Conservation (phyloP, 768 basidiomycete genomes). For the Auriscalpium orientale region DNA sequence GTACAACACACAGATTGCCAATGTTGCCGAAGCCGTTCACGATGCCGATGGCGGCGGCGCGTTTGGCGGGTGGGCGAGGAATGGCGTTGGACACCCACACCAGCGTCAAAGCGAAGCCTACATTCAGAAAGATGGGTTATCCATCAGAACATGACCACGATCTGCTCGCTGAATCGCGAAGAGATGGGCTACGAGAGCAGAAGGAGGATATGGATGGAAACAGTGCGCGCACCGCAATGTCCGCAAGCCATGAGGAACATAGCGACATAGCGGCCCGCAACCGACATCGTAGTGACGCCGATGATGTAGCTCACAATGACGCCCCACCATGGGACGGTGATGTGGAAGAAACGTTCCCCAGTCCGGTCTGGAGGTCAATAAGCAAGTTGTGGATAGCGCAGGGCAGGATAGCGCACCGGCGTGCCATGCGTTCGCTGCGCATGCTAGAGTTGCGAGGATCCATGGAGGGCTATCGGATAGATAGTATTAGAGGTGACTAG, state of each 20-base stretch:
- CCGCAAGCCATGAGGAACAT: conserved; percentile 60
- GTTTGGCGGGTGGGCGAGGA: conserved; percentile 52
- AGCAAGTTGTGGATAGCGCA: background rate
- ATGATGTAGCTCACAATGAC: conserved; percentile 57
- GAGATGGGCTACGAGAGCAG: too few relatives aligned
- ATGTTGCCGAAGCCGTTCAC: conserved; percentile 56
- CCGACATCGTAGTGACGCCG: conserved; percentile 42
- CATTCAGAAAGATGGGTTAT: too few relatives aligned
- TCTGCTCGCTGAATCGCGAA: too few relatives aligned
- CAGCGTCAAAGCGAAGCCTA: conserved; percentile 36
- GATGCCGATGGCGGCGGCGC: conserved; percentile 50
- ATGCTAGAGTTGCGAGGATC: conserved; percentile 45
- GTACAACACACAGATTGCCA: conserved; percentile 47
- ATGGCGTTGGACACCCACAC: conserved; percentile 60
- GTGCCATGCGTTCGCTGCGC: conserved; percentile 47
- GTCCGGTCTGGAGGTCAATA: conserved; percentile 36
- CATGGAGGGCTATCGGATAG: conserved; percentile 50
- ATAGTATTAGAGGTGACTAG: background rate
- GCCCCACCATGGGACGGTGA: conserved; percentile 49
- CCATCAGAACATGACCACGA: too few relatives aligned
- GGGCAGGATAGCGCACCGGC: conserved; percentile 28
- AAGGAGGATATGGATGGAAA: background rate
- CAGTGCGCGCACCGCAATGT: conserved; percentile 29
- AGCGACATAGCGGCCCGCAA: conserved; percentile 50
- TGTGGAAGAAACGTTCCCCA: conserved; percentile 61